These are phyloP conservation scores for Paecilomyces dactylethromorphus DNA, from an alignment of 2,329 filamentous ascomycete genomes.

Conservation along the genomic window DNA sequence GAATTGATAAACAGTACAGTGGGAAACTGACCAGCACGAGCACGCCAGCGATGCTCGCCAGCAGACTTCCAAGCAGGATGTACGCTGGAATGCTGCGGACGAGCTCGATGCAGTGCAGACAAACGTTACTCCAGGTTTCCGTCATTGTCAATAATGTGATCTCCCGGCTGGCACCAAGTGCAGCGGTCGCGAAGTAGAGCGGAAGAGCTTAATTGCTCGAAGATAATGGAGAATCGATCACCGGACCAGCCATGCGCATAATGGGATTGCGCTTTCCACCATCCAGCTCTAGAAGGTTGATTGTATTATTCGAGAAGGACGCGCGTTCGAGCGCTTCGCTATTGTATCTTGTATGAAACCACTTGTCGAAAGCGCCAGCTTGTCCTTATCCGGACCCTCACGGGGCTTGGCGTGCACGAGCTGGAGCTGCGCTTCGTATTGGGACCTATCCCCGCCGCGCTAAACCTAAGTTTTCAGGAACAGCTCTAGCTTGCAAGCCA, in stretches of 20 bases:
- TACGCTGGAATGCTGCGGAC: constrained; percentile 20
- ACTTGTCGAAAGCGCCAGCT: constrained; percentile 1
- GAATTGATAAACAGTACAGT: constrained; percentile 1
- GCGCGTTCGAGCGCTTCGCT: background rate
- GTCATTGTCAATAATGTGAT: constrained; percentile 13
- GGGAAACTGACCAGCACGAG: constrained; percentile 25
- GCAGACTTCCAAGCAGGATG: constrained; percentile 20
- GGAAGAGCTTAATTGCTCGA: constrained; percentile 14
- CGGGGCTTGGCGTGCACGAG: background rate
- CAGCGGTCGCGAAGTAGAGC: background rate
- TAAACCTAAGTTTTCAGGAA: background rate
- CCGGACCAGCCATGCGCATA: constrained; percentile 10
- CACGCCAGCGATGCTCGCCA: constrained; percentile 23
- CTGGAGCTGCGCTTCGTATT: background rate
- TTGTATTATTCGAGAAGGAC: background rate
- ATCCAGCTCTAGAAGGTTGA: background rate
- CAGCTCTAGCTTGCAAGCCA: background rate
- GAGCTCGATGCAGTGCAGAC: constrained; percentile 25
- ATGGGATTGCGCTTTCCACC: background rate
- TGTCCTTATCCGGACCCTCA: constrained; percentile 1
- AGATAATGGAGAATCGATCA: constrained; percentile 6
- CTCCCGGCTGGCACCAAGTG: background rate
- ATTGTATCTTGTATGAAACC: background rate
- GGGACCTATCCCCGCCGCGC: too few relatives aligned
- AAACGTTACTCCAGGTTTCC: constrained; percentile 20